phyloP scores from a whole-genome alignment of 495 filamentous ascomycete genomes.

The Barbatosphaeria neglecta region DNA sequence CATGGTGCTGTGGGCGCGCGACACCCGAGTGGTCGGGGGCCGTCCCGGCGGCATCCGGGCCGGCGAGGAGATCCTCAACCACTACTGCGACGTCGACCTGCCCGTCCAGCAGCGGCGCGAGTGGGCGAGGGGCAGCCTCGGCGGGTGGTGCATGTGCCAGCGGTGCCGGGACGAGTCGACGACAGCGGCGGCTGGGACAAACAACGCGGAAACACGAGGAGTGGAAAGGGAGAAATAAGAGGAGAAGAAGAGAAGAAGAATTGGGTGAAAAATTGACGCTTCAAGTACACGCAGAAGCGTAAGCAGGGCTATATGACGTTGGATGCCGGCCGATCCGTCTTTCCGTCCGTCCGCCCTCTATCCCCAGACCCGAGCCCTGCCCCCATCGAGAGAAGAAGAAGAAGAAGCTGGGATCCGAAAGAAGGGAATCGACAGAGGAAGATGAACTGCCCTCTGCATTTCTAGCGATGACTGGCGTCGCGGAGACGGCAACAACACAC shows the following conservation, averaged over 20 bases:
- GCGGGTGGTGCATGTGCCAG: slow-evolving; percentile 72
- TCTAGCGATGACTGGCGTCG: too few relatives aligned
- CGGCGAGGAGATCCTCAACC: slow-evolving; percentile 78
- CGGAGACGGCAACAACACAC: too few relatives aligned
- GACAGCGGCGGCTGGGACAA: background rate
- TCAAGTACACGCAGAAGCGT: too few relatives aligned
- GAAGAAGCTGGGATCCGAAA: too few relatives aligned
- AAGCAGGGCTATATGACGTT: too few relatives aligned
- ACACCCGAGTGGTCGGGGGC: slow-evolving; percentile 25
- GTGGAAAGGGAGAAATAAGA: background rate
- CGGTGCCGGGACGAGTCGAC: slow-evolving; percentile 52
- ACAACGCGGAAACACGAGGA: too few relatives aligned
- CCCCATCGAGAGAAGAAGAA: too few relatives aligned
- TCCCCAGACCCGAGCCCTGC: too few relatives aligned
- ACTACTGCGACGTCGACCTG: slow-evolving; percentile 85
- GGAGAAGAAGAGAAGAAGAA: background rate
- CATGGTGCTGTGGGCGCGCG: slow-evolving; percentile 53
- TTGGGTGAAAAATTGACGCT: background rate
- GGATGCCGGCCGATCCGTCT: too few relatives aligned
- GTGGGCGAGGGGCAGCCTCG: slow-evolving; percentile 76
- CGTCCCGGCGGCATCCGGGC: slow-evolving; percentile 48
- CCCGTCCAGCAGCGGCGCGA: slow-evolving; percentile 70
- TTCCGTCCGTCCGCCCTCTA: too few relatives aligned
- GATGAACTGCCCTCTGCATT: too few relatives aligned
- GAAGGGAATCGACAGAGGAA: too few relatives aligned